Base-by-base conservation (phyloP, 2,329 filamentous ascomycete species). In the Cercospora sojina region DNA sequence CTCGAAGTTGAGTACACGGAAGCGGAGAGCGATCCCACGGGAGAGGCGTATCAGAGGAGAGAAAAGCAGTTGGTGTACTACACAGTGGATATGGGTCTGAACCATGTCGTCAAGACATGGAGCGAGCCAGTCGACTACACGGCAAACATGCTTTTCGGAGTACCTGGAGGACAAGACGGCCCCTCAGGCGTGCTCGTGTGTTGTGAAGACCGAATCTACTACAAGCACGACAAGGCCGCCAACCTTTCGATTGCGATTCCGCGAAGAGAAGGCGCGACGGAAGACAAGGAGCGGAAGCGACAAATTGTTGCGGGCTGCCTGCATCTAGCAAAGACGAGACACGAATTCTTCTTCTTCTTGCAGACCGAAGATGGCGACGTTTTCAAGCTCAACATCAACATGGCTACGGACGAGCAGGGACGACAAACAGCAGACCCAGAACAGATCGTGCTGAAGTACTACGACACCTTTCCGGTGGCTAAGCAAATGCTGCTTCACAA, bases 291-390 rank as follows among this genome's bases (percentile, higher is more conserved):
- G 67, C 87, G 96, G 66, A 97, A 97, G 78, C 90, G 95, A 29
- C 88, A 84, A 32, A 95, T 99, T 66, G 89, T 94, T 1, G 87
- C 91, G 2, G 95, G 95, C 59, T 93, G 97, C n/a, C 94, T 98
- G 88, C 95, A 99, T 81, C 96, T 96, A 78, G 89, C 97, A 77
- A 94, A 95, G 74, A 93, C 93, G 29, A 70, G 71, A 59, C 71
- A 74, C 49, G 93, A 93, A 1, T 99, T 99, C 81, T 99, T 99
- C 83, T 97, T 98, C 77, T 86, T 99, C 2, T 82, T 99, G 0
- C 95, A 99, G 77, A 93, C 91, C 0, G 95, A 99, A 65, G 96
- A 99, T 77, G 95, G 95, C n/a, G 96, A 99, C 78, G 83, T 99
- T 6, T 98, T 99, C 85, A 98, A 98, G 78, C 86, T 98, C 59